A percentile compares a stretch with the other conserved stretches of the same genome.
phyloP scores from a whole-genome alignment of 2,329 filamentous ascomycete species.

The Penicillium sp. region DNA sequence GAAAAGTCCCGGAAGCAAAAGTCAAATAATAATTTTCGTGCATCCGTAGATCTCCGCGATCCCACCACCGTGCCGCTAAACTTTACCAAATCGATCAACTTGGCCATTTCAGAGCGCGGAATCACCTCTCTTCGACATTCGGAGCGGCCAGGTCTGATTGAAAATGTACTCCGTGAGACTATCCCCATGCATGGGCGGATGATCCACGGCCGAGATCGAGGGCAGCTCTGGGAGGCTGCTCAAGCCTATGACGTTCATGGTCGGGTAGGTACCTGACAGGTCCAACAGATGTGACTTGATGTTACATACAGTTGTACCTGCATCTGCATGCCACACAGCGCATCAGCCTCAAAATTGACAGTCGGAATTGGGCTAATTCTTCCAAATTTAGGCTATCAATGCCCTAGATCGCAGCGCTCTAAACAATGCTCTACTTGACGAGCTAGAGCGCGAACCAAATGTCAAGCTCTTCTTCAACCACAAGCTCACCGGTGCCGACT shows the following conservation, averaged over 20 bases:
- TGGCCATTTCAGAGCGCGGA: constrained; percentile 91
- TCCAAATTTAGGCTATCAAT: constrained; percentile 69
- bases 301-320: constrained; percentile 11
- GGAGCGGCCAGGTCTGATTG: constrained; percentile 69
- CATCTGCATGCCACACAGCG: constrained; percentile 9
- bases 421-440: constrained; percentile 83
- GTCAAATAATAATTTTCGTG: constrained; percentile 20
- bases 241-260: constrained; percentile 92
- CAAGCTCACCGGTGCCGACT: constrained; percentile 90
- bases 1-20: constrained; percentile 23
- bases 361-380: neutral
- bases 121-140: constrained; percentile 84
- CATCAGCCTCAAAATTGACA: constrained; percentile 10
- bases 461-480: constrained; percentile 93
- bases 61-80: constrained; percentile 83
- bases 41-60: constrained; percentile 77
- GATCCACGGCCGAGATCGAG: constrained; percentile 79
- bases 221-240: constrained; percentile 74
- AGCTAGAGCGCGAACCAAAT: constrained; percentile 82
- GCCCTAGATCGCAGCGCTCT: constrained; percentile 84
- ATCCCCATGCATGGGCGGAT: constrained; percentile 96
- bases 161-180: constrained; percentile 75
- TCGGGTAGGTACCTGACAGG: constrained; percentile 62
- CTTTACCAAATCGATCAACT: constrained; percentile 98
- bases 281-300: neutral